Evolutionary conservation across 352 stramenopile genomes (phyloP), one percentile per base, ranked within the genome.

Genomic region (Pythium rhizo-oryzae): DNA sequence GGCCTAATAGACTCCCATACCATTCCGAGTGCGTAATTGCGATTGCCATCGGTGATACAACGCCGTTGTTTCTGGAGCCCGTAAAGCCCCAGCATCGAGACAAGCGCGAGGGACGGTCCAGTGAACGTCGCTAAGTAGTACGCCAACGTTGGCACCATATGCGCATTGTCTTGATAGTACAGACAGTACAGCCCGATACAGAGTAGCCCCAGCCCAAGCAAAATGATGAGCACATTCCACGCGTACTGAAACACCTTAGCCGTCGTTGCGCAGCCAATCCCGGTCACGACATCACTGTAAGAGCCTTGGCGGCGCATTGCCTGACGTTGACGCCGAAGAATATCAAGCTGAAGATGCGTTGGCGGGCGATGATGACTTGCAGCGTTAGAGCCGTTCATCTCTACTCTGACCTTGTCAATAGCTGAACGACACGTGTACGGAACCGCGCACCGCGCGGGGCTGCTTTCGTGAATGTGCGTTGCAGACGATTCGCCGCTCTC

Each of bases 11-110:
- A 51, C 11, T 12, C 44, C 62, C 81, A 25, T 64, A 90, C 82
- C 64, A 77, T 62, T 60, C 78, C 81, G 19, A 92, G 79, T 0
- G 75, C 65, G 49, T 90, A 89, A 61, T 90, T 92, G 8, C 84
- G 77, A 30, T 55, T 66, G 1, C 80, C 84, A 6, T 85, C 58
- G 0, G 79, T 90, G 59, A 87, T 78, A 51, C 81, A 82, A 37
- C 67, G 54, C 15, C 81, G 76, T 33, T 92, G 84, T 6, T 76
- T 72, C n/a, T 90, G 74, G 0, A 90, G 60, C 0, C 84, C 84
- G 21, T 79, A 85, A 12, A 92, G 66, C 0, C 84, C 76, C 0
- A 84, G 54, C 30, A 72, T 55, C 2, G 77, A 84, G 8, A 83
- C 72, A n/a, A 90, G 37, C 2, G 79, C 60, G 39, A 89, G 55